Conservation (phyloP, 2,329 filamentous ascomycete genomes). For the Ophiosphaerella korrae region DNA sequence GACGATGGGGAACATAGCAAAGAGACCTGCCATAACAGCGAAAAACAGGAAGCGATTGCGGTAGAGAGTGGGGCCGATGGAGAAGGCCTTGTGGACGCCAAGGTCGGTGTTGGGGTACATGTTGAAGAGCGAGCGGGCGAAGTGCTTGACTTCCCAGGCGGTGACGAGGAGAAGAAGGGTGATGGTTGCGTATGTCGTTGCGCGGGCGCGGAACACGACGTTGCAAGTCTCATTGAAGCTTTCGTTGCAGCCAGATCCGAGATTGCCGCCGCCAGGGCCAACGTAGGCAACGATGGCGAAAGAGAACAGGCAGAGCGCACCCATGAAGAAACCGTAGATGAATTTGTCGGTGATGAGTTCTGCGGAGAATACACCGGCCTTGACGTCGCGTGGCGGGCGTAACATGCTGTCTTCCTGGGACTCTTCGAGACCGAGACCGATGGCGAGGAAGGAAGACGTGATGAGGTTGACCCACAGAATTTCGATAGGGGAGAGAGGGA, state of each 20-base stretch:
- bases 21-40: conserved; percentile 49
- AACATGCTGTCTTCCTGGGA: conserved; percentile 54
- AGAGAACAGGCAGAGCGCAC: conserved; percentile 50
- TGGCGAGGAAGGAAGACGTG: conserved; percentile 54
- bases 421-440: conserved; percentile 54
- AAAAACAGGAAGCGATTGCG: conserved; percentile 53
- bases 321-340: conserved; percentile 56
- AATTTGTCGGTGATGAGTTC: conserved; percentile 56
- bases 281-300: conserved; percentile 52
- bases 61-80: conserved; percentile 48
- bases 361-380: conserved; percentile 51
- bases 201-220: conserved; percentile 52
- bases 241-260: conserved; percentile 53
- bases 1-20: conserved; percentile 52
- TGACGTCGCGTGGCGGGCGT: conserved; percentile 51
- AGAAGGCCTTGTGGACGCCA: conserved; percentile 30
- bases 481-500: conserved; percentile 54
- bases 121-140: conserved; percentile 52
- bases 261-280: conserved; percentile 49
- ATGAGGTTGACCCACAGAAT: conserved; percentile 57
- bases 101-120: conserved; percentile 46
- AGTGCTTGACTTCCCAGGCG: conserved; percentile 56
- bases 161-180: conserved; percentile 53
- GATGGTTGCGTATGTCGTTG: conserved; percentile 53
- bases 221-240: conserved; percentile 50